phyloP scores from a whole-genome alignment of 441 rosid species.

The Pelargonium citronellum region DNA sequence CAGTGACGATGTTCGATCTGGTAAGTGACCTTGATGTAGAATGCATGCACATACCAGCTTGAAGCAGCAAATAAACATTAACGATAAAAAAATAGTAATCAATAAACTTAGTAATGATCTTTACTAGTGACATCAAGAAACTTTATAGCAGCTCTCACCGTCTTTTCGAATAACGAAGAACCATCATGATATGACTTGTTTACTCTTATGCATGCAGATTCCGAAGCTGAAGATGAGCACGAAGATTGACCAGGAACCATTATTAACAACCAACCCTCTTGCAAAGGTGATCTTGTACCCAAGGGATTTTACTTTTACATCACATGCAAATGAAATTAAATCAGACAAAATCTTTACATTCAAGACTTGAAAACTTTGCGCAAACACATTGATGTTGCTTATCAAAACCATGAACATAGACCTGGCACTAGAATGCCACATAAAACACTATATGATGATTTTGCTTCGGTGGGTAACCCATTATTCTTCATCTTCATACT shows the following conservation, averaged over 20 bases:
- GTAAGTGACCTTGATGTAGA: conserved; percentile 22
- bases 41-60: too few species aligned
- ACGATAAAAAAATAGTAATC: background rate
- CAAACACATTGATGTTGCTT: too few species aligned
- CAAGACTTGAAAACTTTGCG: background rate
- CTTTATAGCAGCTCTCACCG: background rate
- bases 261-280: background rate
- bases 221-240: background rate
- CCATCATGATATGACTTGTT: background rate
- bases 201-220: background rate
- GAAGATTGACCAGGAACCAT: background rate
- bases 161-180: background rate
- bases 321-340: background rate
- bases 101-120: too few species aligned
- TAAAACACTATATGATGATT: background rate
- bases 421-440: background rate
- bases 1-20: conserved; percentile 56
- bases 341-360: background rate
- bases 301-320: background rate
- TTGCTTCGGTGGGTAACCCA: background rate
- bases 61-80: background rate
- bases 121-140: too few species aligned
- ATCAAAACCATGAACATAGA: too few species aligned
- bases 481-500: too few species aligned
- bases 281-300: background rate